Percentiles rank a stretch among this genome's conserved stretches.
phyloP scores from a whole-genome alignment of 2,329 filamentous ascomycete genomes.

The Cryphonectria japonica region DNA sequence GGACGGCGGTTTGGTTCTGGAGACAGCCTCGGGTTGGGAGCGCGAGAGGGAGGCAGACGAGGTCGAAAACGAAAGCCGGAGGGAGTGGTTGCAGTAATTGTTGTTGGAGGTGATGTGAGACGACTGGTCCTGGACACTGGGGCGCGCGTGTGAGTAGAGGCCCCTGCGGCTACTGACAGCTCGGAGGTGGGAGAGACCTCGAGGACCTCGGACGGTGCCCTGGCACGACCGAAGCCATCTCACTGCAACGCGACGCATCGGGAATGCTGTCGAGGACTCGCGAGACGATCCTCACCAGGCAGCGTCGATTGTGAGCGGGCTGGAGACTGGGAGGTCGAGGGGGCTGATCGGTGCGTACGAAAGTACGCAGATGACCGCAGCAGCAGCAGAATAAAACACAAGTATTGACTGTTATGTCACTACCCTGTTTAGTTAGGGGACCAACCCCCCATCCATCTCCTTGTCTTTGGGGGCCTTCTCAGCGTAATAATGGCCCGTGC shows the following conservation, averaged over 20 bases:
- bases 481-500: neutral
- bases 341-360: no score
- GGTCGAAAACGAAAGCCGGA: constrained; percentile 30
- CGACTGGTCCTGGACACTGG: constrained; percentile 30
- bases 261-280: constrained; percentile 32
- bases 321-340: neutral
- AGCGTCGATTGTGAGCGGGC: neutral
- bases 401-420: neutral
- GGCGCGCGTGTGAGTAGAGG: constrained; percentile 34
- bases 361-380: neutral
- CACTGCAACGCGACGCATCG: constrained; percentile 76
- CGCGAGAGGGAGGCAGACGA: constrained; percentile 34
- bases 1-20: constrained; percentile 59
- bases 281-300: neutral
- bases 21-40: constrained; percentile 42
- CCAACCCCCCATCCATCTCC: no score
- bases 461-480: neutral
- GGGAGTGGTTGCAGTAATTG: constrained; percentile 26
- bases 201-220: constrained; percentile 60
- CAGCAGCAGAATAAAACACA: neutral
- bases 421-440: neutral
- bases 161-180: constrained; percentile 46
- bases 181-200: constrained; percentile 46
- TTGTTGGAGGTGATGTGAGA: constrained; percentile 26
- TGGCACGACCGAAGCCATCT: constrained; percentile 71